Evolutionary conservation across 2,329 filamentous ascomycete species (phyloP).

Genomic region (Fusarium sp.): DNA sequence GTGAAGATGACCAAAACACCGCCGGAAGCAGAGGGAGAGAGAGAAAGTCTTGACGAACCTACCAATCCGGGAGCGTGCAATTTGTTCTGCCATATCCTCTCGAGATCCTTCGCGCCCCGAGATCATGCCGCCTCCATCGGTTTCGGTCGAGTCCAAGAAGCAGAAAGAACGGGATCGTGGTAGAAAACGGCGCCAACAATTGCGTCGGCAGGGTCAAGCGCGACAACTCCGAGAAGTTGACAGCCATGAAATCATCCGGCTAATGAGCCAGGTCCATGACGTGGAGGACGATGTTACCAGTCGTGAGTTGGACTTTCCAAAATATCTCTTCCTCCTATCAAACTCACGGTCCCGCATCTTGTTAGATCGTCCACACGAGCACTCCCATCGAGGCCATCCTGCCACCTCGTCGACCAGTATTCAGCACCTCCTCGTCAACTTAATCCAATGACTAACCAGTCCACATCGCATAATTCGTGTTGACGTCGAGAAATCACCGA

Average conservation of each 20-base stretch:
- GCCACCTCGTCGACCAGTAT: background rate
- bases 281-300: background rate
- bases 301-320: background rate
- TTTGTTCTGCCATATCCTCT: no score
- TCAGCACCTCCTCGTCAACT: background rate
- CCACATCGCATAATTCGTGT: no score
- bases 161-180: background rate
- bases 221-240: background rate
- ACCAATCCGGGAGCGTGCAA: no score
- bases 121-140: no score
- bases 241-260: background rate
- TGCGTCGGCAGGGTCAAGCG: background rate
- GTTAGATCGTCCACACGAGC: background rate
- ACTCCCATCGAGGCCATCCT: background rate
- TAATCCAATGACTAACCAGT: no score
- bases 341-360: background rate
- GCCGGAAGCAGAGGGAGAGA: background rate
- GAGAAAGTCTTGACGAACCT: no score
- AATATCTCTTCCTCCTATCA: background rate
- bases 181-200: background rate
- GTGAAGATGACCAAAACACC: no score
- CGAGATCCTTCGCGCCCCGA: no score
- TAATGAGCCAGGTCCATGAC: background rate
- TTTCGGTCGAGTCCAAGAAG: background rate
- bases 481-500: no score